Percentiles rank a stretch among this genome's conserved stretches.
These are phyloP conservation scores for Phytophthora pluvialis DNA, from an alignment of 352 stramenopile genomes.

Conservation along the genomic window DNA sequence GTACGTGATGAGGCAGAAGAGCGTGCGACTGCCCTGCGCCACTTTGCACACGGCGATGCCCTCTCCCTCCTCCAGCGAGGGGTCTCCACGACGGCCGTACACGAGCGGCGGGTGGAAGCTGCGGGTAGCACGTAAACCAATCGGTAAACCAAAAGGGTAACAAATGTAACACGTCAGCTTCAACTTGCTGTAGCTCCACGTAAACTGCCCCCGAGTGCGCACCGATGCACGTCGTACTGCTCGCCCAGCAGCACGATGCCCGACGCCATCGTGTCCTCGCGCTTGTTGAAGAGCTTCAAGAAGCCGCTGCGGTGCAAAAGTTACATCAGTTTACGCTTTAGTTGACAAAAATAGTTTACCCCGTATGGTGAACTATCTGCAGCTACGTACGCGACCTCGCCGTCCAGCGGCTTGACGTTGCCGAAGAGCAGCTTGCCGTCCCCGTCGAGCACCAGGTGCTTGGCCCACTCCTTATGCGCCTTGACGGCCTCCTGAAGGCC, in stretches of 20 bases:
- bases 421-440: slow-evolving; percentile 55
- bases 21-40: slow-evolving; percentile 45
- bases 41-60: slow-evolving; percentile 76
- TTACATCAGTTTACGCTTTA: slow-evolving; percentile 5
- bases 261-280: slow-evolving; percentile 73
- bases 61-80: slow-evolving; percentile 67
- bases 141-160: slow-evolving; percentile 3
- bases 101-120: slow-evolving; percentile 83
- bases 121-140: slow-evolving; percentile 2
- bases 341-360: background rate
- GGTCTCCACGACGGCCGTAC: slow-evolving; percentile 76
- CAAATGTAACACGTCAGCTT: slow-evolving; percentile 8
- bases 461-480: slow-evolving; percentile 72
- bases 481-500: slow-evolving; percentile 61
- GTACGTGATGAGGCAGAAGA: slow-evolving; percentile 86
- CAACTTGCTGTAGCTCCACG: background rate
- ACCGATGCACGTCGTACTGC: slow-evolving; percentile 87
- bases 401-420: slow-evolving; percentile 69
- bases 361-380: background rate
- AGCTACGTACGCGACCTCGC: slow-evolving; percentile 59
- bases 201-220: slow-evolving; percentile 6
- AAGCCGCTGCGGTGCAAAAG: slow-evolving; percentile 36
- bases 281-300: slow-evolving; percentile 79
- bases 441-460: slow-evolving; percentile 66
- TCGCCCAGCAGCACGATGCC: slow-evolving; percentile 77